A percentile compares a stretch with the other conserved stretches of the same genome.
phyloP scores from a whole-genome alignment of 352 stramenopile genomes.

The Globisporangium lucens region DNA sequence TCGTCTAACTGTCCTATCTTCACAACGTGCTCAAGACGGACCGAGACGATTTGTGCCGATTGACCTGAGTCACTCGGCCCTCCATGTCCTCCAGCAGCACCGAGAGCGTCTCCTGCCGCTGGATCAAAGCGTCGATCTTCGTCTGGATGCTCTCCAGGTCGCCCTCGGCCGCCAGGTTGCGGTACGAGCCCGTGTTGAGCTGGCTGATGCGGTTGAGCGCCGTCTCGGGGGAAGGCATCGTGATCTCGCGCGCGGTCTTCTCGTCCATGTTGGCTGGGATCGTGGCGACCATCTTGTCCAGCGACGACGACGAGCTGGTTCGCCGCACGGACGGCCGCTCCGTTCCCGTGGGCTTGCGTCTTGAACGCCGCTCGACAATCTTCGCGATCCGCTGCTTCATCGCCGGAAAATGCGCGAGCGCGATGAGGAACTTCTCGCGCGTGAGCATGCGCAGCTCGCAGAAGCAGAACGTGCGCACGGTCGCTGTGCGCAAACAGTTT shows the following conservation, averaged over 20 bases:
- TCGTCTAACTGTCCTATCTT: not conserved
- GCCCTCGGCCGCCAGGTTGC: conserved; percentile 54
- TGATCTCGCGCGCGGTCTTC: conserved; percentile 48
- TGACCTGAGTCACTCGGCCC: conserved; percentile 20
- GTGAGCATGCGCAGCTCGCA: conserved; percentile 70
- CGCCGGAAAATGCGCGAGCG: conserved; percentile 37
- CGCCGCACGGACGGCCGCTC: conserved; percentile 9
- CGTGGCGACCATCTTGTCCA: conserved; percentile 57
- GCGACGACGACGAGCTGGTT: conserved; percentile 30
- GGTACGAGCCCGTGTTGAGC: conserved; percentile 87
- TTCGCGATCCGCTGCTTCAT: conserved; percentile 75
- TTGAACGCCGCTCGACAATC: conserved; percentile 65
- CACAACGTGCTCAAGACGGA: conserved; percentile 6
- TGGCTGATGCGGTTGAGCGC: conserved; percentile 73
- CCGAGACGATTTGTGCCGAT: conserved; percentile 8
- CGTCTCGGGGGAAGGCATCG: conserved; percentile 37
- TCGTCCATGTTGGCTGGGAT: conserved; percentile 39
- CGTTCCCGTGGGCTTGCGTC: conserved; percentile 27
- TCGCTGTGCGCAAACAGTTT: conserved; percentile 54
- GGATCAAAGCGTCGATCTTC: conserved; percentile 54
- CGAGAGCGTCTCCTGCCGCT: conserved; percentile 51
- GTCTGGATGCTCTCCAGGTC: conserved; percentile 77
- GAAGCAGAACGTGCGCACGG: conserved; percentile 69
- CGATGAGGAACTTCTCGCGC: conserved; percentile 54
- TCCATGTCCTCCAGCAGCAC: conserved; percentile 46